Evolutionary conservation across 768 basidiomycete genomes (phyloP), one percentile per base, ranked within the genome.

Genomic region (Austroboletus eburneus): DNA sequence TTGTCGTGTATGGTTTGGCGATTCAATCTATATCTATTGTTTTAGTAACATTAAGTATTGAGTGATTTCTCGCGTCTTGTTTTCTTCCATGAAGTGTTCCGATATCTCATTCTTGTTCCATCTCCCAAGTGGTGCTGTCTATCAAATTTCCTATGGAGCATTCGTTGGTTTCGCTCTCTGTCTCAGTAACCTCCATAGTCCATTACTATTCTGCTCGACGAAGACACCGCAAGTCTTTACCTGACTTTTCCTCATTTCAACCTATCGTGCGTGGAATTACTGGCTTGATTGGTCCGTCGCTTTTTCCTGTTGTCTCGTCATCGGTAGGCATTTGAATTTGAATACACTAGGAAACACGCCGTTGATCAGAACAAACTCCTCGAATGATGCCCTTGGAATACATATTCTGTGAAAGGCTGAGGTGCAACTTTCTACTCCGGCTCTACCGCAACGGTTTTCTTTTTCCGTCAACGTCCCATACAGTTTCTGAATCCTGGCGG

Each of bases 401-500:
- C 93, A 98, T 59, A 93, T 99, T 55, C 73, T 98, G 9, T 94
- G 90, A 12, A 98, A 98, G 69, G 91, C 91, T 10, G 94, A 97
- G 76, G 93, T 90, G 46, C 39, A 71, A 7, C 39, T 17, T 13
- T 9, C 14, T 1, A 8, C 16, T 16, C 12, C 13, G n/a, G 2
- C 9, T 10, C 2, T 30, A 14, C n/a, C 13, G 34, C 33, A 5
- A 21, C 16, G 6, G 2, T 13, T 43, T 8, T 54, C 30, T 32
- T 32, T 32, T 32, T 32, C 12, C 14, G 30, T 4, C 27, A 14
- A 14, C 91, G 84, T 92, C 81, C 22, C 34, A 17, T 35, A 9
- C 56, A 98, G 91, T 99, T 85, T 62, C 63, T 98, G 49, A 99
- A 99, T 66, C 95, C 96, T 1, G 95, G 95, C 21, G 96, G 96